Evolutionary conservation across 768 basidiomycete genomes (phyloP), one percentile per base, ranked within the genome.

Genomic region (Obba rivulosa): DNA sequence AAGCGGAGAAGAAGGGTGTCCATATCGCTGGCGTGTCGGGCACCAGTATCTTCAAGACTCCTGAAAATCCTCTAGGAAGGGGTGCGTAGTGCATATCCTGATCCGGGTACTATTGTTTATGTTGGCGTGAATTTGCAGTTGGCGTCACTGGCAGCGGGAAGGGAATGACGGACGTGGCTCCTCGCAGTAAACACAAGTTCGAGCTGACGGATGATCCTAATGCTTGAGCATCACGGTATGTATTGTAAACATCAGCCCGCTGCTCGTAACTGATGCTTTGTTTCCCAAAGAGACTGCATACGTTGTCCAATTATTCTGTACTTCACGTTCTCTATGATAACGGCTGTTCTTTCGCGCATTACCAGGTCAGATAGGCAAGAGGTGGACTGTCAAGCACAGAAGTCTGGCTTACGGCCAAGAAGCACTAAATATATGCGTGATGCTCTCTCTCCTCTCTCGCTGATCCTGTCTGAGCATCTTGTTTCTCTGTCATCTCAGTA

Each of bases 1-100:
- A 95, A 71, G 80, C 83, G 23, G 88, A 92, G 66, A 92, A 86
- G 77, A 94, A 94, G 67, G 92, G 92, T 8, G 81, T 92, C 25
- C 83, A 87, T 63, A 93, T 94, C 49, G 92, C 92, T 23, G 92
- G 92, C 21, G 78, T 91, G 28, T 69, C 85, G 24, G 92, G 92
- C 22, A 92, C 86, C 54, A 92, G 89, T 59, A 93, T 93, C 55
- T 94, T 94, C 76, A 91, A 92, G 71, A 94, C 90, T 3, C 92
- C 92, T 11, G 92, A 92, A 56, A 92, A 93, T 62, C 92, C 92
- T 10, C 63, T 90, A 17, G 92, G 92, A 21, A 79, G 74, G 77
- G 92, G 92, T 87, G 58, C 39, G 78, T 62, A 49, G 66, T 31
- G 28, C 13, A 13, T 13, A 31, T 5, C 28, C 28, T 31, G 5